Evolutionary conservation across 179 eudicot genomes (phyloP).

Genomic region (Corrigiola litoralis): DNA sequence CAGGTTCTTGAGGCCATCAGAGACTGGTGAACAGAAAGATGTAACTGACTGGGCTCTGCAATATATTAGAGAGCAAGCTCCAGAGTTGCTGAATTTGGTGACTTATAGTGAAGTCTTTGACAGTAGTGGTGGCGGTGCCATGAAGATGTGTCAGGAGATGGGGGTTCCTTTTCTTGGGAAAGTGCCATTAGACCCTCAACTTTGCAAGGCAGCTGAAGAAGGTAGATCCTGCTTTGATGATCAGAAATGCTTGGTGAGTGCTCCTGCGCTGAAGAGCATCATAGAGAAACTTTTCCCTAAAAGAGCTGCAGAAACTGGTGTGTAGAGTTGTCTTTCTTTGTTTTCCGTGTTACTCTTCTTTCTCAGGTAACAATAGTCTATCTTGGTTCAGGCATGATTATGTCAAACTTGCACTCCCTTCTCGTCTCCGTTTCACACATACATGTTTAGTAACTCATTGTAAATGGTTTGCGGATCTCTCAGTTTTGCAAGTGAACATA

Average conservation of each 20-base stretch:
- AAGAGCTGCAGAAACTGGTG: slow-evolving; percentile 23
- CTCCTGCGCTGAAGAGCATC: slow-evolving; percentile 52
- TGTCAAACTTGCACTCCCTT: no score
- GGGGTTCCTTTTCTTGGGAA: slow-evolving; percentile 81
- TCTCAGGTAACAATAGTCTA: no score
- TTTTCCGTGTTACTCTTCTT: no score
- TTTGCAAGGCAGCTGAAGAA: slow-evolving; percentile 90
- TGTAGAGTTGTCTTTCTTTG: no score
- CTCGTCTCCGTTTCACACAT: no score
- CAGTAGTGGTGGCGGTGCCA: slow-evolving; percentile 82
- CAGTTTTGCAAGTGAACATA: no score
- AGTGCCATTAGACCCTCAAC: slow-evolving; percentile 85
- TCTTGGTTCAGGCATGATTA: no score
- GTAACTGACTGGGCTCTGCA: slow-evolving; percentile 63
- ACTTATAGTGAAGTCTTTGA: slow-evolving; percentile 72
- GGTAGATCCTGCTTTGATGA: slow-evolving; percentile 83
- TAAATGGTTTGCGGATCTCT: no score
- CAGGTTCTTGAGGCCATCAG: slow-evolving; percentile 44
- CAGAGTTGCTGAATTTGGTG: slow-evolving; percentile 62
- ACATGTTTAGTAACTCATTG: no score
- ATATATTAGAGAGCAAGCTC: slow-evolving; percentile 55
- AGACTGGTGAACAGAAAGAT: slow-evolving; percentile 46
- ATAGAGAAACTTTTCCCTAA: slow-evolving; percentile 50
- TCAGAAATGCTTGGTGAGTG: slow-evolving; percentile 49
- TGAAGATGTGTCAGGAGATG: slow-evolving; percentile 77